Evolutionary conservation across 495 filamentous ascomycete species (phyloP), one percentile per base, ranked within the genome.

Genomic region (Thozetella sp.): DNA sequence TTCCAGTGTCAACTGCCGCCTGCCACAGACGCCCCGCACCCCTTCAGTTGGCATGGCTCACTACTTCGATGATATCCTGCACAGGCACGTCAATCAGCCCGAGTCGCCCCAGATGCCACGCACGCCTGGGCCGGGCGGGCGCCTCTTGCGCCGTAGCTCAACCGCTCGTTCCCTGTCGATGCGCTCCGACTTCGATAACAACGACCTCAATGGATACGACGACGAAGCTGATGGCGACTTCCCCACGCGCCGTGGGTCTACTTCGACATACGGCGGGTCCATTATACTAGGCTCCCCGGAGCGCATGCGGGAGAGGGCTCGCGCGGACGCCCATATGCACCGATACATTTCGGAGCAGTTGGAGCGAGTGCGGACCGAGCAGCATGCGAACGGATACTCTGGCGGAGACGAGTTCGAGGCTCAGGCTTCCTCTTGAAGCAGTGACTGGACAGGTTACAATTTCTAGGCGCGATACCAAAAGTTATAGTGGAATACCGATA

Each of bases 41-140:
- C 94, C 94, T 23, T 84, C 87, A 12, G 83, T 86, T 1, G 91
- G 90, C 34, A 93, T 93, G 70, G 81, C 87, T 10, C 93, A 97
- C 72, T 97, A 97, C 77, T 98, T 98, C 67, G 94, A 98, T 65
- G 94, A 98, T 62, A 85, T 93, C 61, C 91, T 96, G 76, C 85
- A 86, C 23, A 74, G 86, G 2, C 76, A 81, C 53, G 53, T 70
- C 24, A 62, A 63, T 23, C 61, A 63, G 25, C 58, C 59, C 26
- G 72, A 69, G 24, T 62, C 69, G 4, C 63, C 62, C 60, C 76
- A 69, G 53, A 77, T 76, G 22, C 68, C 69, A 12, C 72, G 63
- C 46, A 68, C 66, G 1, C 81, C 37, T 63, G 70, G 57, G 48
- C 72, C 64, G n/a, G n/a, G n/a, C 64, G 74, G 74, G 48, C 77